Base-by-base conservation (phyloP, 2,329 filamentous ascomycete species). In the Talaromyces funiculosus region DNA sequence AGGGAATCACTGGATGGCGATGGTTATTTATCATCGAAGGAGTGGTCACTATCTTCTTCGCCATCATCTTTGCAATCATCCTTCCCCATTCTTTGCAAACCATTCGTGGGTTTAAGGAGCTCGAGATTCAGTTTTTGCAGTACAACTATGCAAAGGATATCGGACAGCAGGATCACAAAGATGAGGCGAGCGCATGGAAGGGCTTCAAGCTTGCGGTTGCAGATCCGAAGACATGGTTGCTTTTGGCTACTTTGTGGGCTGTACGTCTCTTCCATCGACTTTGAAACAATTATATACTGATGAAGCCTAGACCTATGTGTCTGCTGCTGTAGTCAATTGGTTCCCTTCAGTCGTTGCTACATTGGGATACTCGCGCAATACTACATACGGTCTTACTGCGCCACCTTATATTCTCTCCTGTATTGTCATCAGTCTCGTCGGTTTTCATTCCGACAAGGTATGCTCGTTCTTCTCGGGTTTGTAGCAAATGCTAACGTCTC, bases 11-110 rank as follows among this genome's bases (percentile, higher is more conserved):
- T 3, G 75, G 75, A 0, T 82, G 69, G 77, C 74, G 78, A 47
- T 83, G 80, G 79, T 78, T 80, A 29, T 82, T 82, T 60, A 77
- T 82, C 35, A 69, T 82, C 4, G 80, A 82, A 64, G 80, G 80
- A 18, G 49, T 57, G 1, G 29, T 61, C 2, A 62, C 61, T 5
- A 51, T 60, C 4, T 45, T 84, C 0, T 77, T 86, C 0, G 77
- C 82, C 0, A 56, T 80, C 3, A 67, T 71, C 2, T 74, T 82
- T 9, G 81, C 84, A 67, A 82, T 79, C 68, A 85, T 87, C 69
- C 82, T 89, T 24, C 78, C 86, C 54, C 86, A 88, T 70, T 54
- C 76, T 10, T 77, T 60, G 14, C 40, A 51, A 78, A 63, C 74
- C 72, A 59, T 73, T 67, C 26, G 76, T 74, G 35, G 74, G 69